Evolutionary conservation across 495 filamentous ascomycete genomes (phyloP), one percentile per base, ranked within the genome.

Genomic region (Daldinia caldariorum): DNA sequence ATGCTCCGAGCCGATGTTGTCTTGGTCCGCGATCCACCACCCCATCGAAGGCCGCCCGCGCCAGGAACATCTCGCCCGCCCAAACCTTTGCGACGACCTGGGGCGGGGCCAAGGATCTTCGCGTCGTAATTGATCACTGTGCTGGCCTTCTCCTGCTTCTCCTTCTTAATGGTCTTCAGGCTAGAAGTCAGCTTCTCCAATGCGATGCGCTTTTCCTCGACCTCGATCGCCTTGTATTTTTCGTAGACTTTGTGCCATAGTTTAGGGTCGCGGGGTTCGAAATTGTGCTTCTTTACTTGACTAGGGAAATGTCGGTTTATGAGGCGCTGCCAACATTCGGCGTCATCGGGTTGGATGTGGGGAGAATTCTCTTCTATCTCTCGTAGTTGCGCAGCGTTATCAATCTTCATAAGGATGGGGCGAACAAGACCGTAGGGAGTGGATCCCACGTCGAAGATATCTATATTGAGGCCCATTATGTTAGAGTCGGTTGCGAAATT

Each of bases 131-230:
- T 67, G 29, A 80, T 35, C 26, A 80, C 69, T 16, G 69, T 75
- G 51, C 71, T 70, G 13, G 61, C 67, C 45, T 77, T 78, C 5
- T 68, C 63, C 6, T 73, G 61, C 22, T 77, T 75, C 49, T 78
- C 69, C 63, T 79, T 64, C 14, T 77, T 62, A 32, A 71, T 56
- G 13, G 53, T 67, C 18, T 78, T 77, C 20, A 79, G 70, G 13
- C 61, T 61, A 7, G 70, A 66, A 51, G 53, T 66, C 74, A 88
- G 76, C 73, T 80, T 54, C 64, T 72, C 78, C n/a, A 49, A 14
- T 68, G 81, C 73, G 73, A 84, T 77, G 74, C 79, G 76, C 77
- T 84, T 81, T 81, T 84, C 71, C 75, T 86, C 78, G 75, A 82
- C 69, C 57, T 81, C 76, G 71, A 83, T 57, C 45, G 73, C 63